Conservation (phyloP, 176 grass and related monocot genomes). For the Secale cereale region DNA sequence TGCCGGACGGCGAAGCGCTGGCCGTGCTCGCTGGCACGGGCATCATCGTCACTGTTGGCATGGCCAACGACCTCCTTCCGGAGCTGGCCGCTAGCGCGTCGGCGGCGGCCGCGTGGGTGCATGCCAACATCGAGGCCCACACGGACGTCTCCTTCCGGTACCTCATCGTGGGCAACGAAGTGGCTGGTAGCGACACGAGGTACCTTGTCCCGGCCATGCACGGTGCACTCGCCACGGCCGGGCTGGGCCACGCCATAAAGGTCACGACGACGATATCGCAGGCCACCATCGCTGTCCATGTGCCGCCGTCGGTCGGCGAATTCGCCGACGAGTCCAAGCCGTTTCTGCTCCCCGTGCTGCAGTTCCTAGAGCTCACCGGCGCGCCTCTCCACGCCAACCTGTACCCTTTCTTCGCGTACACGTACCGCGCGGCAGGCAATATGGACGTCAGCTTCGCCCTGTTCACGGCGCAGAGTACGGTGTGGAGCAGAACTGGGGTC, state of each 20-base stretch:
- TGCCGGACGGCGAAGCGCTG: background rate
- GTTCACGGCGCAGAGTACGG: no score
- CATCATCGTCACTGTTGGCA: constrained; percentile 22
- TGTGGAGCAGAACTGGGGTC: no score
- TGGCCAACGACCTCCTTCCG: background rate
- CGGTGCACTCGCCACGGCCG: constrained; percentile 31
- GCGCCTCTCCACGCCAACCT: constrained; percentile 51
- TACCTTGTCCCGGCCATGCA: constrained; percentile 49
- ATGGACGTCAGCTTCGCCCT: constrained; percentile 41
- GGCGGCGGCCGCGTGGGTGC: constrained; percentile 9
- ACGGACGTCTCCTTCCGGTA: constrained; percentile 28
- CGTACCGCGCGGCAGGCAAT: background rate
- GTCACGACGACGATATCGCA: constrained; percentile 55
- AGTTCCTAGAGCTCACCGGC: constrained; percentile 37
- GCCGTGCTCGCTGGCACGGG: constrained; percentile 1
- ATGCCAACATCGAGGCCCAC: constrained; percentile 19
- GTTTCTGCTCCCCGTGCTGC: constrained; percentile 36
- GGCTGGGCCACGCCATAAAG: background rate
- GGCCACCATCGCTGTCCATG: constrained; percentile 34
- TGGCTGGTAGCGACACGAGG: constrained; percentile 14
- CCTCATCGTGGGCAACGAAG: constrained; percentile 35
- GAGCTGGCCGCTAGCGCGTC: background rate
- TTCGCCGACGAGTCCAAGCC: constrained; percentile 15
- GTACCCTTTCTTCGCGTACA: constrained; percentile 61
- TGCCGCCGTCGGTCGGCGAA: constrained; percentile 44